Percentiles rank a stretch among this genome's conserved stretches.
phyloP scores from a whole-genome alignment of 139 green algal genomes.

The Tetraselmis chui region DNA sequence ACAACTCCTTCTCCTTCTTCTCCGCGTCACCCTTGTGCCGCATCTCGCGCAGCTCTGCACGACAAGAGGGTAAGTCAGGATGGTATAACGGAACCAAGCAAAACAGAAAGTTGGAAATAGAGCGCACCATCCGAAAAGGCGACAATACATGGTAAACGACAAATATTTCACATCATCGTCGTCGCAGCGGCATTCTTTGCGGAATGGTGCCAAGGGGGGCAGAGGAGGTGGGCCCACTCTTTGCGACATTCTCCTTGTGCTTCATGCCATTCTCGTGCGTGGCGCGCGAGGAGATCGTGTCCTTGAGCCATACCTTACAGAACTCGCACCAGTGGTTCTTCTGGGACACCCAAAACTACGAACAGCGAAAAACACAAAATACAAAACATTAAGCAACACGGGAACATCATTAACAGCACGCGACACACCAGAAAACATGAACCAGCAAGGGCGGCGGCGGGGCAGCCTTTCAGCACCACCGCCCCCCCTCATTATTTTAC shows the following conservation, averaged over 20 bases:
- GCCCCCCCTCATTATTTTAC: too few relatives aligned
- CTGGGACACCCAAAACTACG: conserved; percentile 36
- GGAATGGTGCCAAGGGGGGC: neutral
- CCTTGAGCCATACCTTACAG: conserved; percentile 52
- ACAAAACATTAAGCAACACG: too few relatives aligned
- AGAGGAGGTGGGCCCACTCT: conserved; percentile 23
- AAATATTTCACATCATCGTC: too few relatives aligned
- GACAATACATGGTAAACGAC: too few relatives aligned
- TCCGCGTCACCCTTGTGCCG: conserved; percentile 25
- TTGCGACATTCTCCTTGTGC: conserved; percentile 43
- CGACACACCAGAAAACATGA: too few relatives aligned
- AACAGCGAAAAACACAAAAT: too few relatives aligned
- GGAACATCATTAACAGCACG: too few relatives aligned
- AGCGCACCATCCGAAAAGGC: neutral
- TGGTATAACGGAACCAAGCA: neutral
- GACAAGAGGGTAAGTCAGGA: neutral
- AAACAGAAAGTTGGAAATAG: neutral
- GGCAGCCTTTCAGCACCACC: too few relatives aligned
- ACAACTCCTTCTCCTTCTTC: conserved; percentile 17
- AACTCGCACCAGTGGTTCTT: conserved; percentile 42
- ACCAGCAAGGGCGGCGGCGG: too few relatives aligned
- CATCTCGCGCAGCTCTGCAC: conserved; percentile 44
- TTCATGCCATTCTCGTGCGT: conserved; percentile 43
- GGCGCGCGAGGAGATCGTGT: conserved; percentile 28
- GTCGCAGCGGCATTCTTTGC: neutral